These are phyloP conservation scores for Eremothecium sinecaudum DNA, from an alignment of 1,139 yeast species.

Conservation along the genomic window DNA sequence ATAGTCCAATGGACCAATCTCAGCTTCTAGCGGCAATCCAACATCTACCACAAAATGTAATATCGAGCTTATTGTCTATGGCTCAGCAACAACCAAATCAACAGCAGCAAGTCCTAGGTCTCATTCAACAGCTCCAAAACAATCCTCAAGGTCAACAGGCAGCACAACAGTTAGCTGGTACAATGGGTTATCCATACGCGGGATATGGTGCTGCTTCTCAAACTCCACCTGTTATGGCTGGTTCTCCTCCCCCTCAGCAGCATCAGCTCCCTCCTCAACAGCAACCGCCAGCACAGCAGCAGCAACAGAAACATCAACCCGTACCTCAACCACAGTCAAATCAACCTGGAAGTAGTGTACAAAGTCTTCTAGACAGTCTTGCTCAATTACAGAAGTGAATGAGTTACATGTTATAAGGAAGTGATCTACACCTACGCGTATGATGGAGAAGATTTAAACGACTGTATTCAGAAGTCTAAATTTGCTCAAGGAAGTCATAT, in stretches of 20 bases:
- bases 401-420: no score
- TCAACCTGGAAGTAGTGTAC: constrained; percentile 28
- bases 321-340: constrained; percentile 13
- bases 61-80: constrained; percentile 41
- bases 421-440: no score
- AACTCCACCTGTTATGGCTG: constrained; percentile 4
- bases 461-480: no score
- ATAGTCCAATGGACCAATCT: constrained; percentile 27
- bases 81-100: constrained; percentile 31
- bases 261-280: constrained; percentile 12
- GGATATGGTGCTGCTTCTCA: constrained; percentile 8
- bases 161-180: constrained; percentile 6
- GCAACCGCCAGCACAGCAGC: constrained; percentile 17
- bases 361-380: constrained; percentile 32
- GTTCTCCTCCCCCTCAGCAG: constrained; percentile 9
- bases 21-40: constrained; percentile 36
- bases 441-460: no score
- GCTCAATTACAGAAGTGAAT: constrained; percentile 30
- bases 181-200: constrained; percentile 6
- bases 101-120: constrained; percentile 27
- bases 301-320: constrained; percentile 6
- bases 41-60: constrained; percentile 43
- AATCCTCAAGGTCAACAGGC: constrained; percentile 12
- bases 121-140: constrained; percentile 24
- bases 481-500: no score